Evolutionary conservation across 2,329 filamentous ascomycete species (phyloP), one percentile per base, ranked within the genome.

Genomic region (Colletotrichum scovillei): DNA sequence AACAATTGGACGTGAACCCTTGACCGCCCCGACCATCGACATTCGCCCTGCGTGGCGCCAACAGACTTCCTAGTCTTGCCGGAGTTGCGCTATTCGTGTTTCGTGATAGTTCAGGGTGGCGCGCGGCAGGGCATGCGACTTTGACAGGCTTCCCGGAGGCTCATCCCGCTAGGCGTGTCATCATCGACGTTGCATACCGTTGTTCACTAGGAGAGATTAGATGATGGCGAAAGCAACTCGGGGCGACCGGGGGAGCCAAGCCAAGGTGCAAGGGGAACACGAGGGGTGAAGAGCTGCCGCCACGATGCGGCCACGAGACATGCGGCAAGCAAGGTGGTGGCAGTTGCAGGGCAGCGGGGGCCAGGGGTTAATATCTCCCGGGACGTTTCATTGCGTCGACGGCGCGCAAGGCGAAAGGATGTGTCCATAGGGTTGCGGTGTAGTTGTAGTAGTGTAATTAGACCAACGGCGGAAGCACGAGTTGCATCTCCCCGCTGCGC

Each of bases 271-370:
- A 46, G 60, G 71, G 67, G 55, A 66, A 66, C 60, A 66, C 46
- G 67, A 73, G 67, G 70, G 55, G 49, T 73, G 67, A 73, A 73
- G 68, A 73, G 60, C 67, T 62, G 71, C 49, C 67, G 67, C 67
- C 71, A 62, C 14, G 60, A 70, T 62, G 71, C 67, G 60, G 22
- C 67, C 67, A 62, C 42, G 49, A 57, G 60, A 73, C 32, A 65
- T 56, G 69, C 59, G 66, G 42, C 69, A 72, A 22, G 65, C 53
- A 68, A 68, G 30, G 62, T 46, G 68, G 26, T 63, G 22, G 65
- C 38, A 59, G 24, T 72, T 62, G 70, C 55, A 63, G 68, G 59
- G 55, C 24, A 42, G 26, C 63, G 46, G 67, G 67, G 71, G 55
- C 22, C 53, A 46, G 60, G 71, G 70, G 56, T 35, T 22, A n/a